Conservation (phyloP, 2,329 filamentous ascomycete species). For the Chaetomium sp. region DNA sequence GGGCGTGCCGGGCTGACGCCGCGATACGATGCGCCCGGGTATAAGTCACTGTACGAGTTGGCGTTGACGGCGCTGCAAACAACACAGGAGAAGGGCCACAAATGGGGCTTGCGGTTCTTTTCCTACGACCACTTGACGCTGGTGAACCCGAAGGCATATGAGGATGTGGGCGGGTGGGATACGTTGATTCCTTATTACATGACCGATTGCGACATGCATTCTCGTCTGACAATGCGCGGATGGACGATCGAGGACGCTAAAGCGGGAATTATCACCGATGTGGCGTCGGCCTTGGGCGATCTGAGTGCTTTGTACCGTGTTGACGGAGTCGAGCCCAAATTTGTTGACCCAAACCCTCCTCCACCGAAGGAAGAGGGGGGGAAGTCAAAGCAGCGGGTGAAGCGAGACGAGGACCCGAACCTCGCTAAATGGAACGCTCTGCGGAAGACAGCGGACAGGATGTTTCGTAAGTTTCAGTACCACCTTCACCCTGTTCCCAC, state of each 20-base stretch:
- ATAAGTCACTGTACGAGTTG: constrained; percentile 37
- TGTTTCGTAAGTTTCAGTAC: constrained; percentile 27
- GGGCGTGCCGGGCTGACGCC: constrained; percentile 31
- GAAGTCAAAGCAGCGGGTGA: constrained; percentile 12
- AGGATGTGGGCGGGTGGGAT: constrained; percentile 50
- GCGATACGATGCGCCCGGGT: constrained; percentile 30
- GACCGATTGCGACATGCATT: constrained; percentile 52
- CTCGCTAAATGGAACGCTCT: constrained; percentile 20
- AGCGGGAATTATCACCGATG: constrained; percentile 40
- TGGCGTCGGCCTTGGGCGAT: constrained; percentile 40
- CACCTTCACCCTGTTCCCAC: background rate
- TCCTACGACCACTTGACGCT: constrained; percentile 52
- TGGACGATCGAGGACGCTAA: constrained; percentile 35
- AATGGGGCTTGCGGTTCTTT: constrained; percentile 51
- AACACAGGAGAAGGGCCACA: constrained; percentile 27
- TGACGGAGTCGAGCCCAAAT: constrained; percentile 30
- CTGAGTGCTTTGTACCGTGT: constrained; percentile 41
- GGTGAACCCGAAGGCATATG: constrained; percentile 47
- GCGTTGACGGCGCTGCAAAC: constrained; percentile 32
- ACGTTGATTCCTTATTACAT: constrained; percentile 52
- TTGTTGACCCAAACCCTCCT: constrained; percentile 30
- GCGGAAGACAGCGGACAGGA: constrained; percentile 28
- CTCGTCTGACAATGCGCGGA: constrained; percentile 40
- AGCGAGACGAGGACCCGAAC: constrained; percentile 14
- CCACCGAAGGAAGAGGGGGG: constrained; percentile 8